phyloP scores from a whole-genome alignment of 202 grass and related monocot species.

The Digitaria exilis region DNA sequence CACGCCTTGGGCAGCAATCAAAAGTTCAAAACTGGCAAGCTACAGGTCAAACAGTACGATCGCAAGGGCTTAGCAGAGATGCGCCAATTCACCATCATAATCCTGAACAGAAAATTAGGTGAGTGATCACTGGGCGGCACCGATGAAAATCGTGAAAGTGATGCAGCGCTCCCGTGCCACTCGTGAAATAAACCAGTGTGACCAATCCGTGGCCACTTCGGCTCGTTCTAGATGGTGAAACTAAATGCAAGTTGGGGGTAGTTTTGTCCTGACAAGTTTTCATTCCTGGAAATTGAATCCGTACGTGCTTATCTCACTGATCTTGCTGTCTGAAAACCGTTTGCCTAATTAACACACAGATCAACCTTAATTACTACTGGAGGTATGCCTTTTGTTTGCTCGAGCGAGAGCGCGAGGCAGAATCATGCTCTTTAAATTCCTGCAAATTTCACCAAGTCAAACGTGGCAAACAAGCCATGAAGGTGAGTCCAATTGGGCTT shows the following conservation, averaged over 20 bases:
- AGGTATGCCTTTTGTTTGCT: not conserved
- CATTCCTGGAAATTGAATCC: not conserved
- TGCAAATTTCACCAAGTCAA: conserved; percentile 36
- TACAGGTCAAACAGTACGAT: not conserved
- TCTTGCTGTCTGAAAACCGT: not conserved
- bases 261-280: not conserved
- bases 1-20: conserved; percentile 47
- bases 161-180: not conserved
- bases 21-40: conserved; percentile 22
- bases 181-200: conserved; percentile 13
- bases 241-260: not conserved
- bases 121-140: not conserved
- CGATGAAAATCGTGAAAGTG: not conserved
- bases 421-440: not conserved
- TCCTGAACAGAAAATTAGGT: not conserved
- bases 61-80: not conserved
- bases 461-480: conserved; percentile 42
- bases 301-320: not conserved
- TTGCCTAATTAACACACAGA: not conserved
- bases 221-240: not conserved
- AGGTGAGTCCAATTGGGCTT: conserved; percentile 21
- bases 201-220: not conserved
- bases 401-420: not conserved
- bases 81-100: not conserved
- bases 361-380: too few species aligned